phyloP scores from a whole-genome alignment of 2,329 filamentous ascomycete genomes.

The Talaromyces atroroseus region DNA sequence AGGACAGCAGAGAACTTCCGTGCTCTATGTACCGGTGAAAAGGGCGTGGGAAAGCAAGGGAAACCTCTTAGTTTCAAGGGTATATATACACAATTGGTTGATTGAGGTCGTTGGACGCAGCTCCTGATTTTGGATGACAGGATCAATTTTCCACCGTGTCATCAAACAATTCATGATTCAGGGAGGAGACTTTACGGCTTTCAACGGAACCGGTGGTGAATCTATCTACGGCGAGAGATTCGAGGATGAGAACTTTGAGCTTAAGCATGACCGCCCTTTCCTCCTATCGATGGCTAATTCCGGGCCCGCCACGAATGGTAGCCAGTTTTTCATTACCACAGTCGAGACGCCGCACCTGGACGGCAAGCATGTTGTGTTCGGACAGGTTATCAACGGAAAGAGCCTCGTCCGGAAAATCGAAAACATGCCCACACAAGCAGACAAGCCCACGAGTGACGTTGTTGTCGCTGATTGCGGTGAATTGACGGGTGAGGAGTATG shows the following conservation, averaged over 20 bases:
- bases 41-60: slow-evolving; percentile 73
- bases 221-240: slow-evolving; percentile 98
- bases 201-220: slow-evolving; percentile 92
- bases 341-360: slow-evolving; percentile 92
- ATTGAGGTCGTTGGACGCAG: background rate
- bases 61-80: slow-evolving; percentile 88
- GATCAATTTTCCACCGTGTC: slow-evolving; percentile 86
- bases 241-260: slow-evolving; percentile 88
- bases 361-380: slow-evolving; percentile 95
- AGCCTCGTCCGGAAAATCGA: slow-evolving; percentile 85
- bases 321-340: slow-evolving; percentile 97
- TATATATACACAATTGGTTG: slow-evolving; percentile 18
- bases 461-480: slow-evolving; percentile 81
- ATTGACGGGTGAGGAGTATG: slow-evolving; percentile 65
- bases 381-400: slow-evolving; percentile 89
- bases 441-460: slow-evolving; percentile 71
- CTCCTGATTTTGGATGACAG: slow-evolving; percentile 31
- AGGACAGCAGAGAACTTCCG: slow-evolving; percentile 98
- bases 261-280: slow-evolving; percentile 90
- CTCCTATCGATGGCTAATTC: slow-evolving; percentile 97
- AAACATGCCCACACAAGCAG: slow-evolving; percentile 68
- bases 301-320: slow-evolving; percentile 90
- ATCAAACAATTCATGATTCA: slow-evolving; percentile 99
- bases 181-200: slow-evolving; percentile 92
- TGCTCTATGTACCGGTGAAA: slow-evolving; percentile 88